A percentile compares a stretch with the other conserved stretches of the same genome.
Conservation (phyloP, 805 yeast species). For the Saccharomycopsis lassenensis region DNA sequence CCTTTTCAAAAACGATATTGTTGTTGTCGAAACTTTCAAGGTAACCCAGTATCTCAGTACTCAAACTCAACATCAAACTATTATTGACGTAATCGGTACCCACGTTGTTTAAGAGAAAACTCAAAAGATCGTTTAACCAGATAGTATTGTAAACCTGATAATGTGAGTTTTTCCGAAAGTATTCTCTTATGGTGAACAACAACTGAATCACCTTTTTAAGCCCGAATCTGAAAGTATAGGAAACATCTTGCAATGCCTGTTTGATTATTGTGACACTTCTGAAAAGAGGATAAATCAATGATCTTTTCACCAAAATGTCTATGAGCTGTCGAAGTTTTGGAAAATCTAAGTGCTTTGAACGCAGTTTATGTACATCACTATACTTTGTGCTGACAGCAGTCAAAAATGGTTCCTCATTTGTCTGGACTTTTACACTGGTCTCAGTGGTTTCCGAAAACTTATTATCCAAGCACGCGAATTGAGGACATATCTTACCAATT, state of each 20-base stretch:
- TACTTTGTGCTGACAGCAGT: no score
- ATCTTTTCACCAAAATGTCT: conserved; percentile 55
- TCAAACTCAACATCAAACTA: not conserved
- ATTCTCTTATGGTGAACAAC: conserved; percentile 51
- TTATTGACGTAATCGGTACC: conserved; percentile 30
- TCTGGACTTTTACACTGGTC: conserved; percentile 21
- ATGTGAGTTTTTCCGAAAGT: conserved; percentile 73
- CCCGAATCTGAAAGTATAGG: conserved; percentile 55
- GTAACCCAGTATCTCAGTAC: conserved; percentile 3
- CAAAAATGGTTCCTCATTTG: conserved; percentile 26
- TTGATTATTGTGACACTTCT: conserved; percentile 51
- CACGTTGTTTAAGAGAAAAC: conserved; percentile 56
- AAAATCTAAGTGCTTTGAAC: conserved; percentile 10
- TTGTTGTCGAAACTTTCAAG: not conserved
- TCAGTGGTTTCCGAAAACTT: conserved; percentile 37
- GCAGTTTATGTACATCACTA: conserved; percentile 20
- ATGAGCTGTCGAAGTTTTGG: conserved; percentile 26
- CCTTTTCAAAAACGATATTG: conserved; percentile 14
- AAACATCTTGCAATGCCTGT: conserved; percentile 69
- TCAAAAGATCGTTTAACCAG: conserved; percentile 63
- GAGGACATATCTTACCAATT: conserved; percentile 77
- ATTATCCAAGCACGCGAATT: conserved; percentile 59
- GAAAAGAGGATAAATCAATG: conserved; percentile 71
- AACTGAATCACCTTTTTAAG: conserved; percentile 51
- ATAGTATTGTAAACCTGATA: conserved; percentile 77